Evolutionary conservation across 140 eudicot species (phyloP), one percentile per base, ranked within the genome.

Genomic region (Bidens hawaiensis): DNA sequence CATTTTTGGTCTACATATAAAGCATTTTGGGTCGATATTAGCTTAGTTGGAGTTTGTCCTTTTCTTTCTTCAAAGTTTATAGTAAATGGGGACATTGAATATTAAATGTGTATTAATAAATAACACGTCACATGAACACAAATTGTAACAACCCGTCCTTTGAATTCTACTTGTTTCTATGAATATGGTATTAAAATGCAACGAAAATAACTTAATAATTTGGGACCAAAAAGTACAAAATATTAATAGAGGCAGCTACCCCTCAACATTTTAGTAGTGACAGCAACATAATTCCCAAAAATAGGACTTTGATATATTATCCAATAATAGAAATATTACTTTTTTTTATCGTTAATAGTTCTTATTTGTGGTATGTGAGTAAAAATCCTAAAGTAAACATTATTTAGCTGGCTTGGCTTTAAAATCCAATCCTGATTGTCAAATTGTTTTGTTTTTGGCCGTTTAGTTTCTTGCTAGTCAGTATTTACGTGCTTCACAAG

Each of bases 131-230:
- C n/a, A n/a, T n/a, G 22, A 40, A 67, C 62, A 68, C 31, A 42
- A 60, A 22, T 43, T 13, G 34, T 60, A 70, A 70, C 75, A 49
- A 70, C 60, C 75, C 4, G 54, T 60, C 14, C 53, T n/a, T 70
- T 70, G 45, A 3, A 34, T 33, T 58, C 21, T 45, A 60, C 61
- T 45, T 21, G 51, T 69, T 59, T 59, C 49, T 22, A 23, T 47
- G 68, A 46, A 30, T 24, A 17, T 38, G 1, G 4, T 11, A 17
- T 60, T 52, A 51, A 60, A 70, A 24, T 60, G 25, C 55, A 70
- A 36, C 25, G 12, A 42, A 31, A 17, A 52, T 50, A 16, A 42
- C 45, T n/a, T n/a, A n/a, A n/a, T n/a, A n/a, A n/a, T n/a, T 60
- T 48, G 27, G 65, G 75, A 36, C 30, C 19, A 69, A 69, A 30